Evolutionary conservation across 1,139 yeast species (phyloP), one percentile per base, ranked within the genome.

Genomic region (Kurtzmaniella quercitrusa): DNA sequence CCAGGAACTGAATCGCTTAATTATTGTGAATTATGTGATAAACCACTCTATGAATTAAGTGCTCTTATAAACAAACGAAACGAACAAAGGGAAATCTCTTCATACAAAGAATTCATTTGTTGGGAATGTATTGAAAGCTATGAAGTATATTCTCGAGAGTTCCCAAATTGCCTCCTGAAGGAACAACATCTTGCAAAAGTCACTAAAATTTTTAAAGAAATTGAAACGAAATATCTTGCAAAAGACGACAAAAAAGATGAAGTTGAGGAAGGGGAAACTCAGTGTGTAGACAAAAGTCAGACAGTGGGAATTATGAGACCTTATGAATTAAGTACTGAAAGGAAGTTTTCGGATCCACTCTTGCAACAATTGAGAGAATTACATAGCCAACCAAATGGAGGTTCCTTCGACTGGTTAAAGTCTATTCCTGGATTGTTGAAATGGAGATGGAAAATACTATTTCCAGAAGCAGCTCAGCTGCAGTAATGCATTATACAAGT

Each of bases 21-120:
- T 51, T 70, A 77, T 54, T 83, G 90, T 55, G 80, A 81, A 19
- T 65, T 82, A 12, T 83, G 90, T 57, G 86, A 82, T 39, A 77
- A 73, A 45, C 86, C 88, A 7, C 58, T 83, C 18, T 83, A 82
- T 56, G 89, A 82, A 48, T 63, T 82, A 39, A 78, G 85, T 46
- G 70, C 82, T 4, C 56, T 77, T 34, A 55, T 70, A 40, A 62
- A 60, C 48, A 58, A 53, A 47, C 40, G 42, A 27, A 45, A 27
- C 36, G 33, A 36, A 40, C 15, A 36, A 36, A 18, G 27, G 16
- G 15, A 36, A 36, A 21, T 3, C 2, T 11, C 25, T 41, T 45
- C 51, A 11, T 70, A 64, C 51, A 67, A 67, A 31, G 87, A 82
- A 50, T 77, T 83, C 50, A 82, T 83, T 1, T 84, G 91, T 55